Evolutionary conservation across 331 rosid genomes (phyloP), one percentile per base, ranked within the genome.

Genomic region (Pyrus hybrid): DNA sequence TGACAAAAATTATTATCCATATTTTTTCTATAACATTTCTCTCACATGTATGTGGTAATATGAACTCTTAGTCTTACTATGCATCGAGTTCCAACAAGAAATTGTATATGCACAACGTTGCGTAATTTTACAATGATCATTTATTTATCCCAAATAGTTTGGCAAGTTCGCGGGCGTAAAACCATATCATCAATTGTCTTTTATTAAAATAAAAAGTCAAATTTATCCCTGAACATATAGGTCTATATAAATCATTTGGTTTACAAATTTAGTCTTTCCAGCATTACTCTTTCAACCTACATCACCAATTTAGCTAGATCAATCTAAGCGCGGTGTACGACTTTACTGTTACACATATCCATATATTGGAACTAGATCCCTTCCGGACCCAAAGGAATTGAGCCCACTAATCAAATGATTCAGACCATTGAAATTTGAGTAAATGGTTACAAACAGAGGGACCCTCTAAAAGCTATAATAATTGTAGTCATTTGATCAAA

Each of bases 1-100:
- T 60, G 68, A 73, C 68, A 73, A 62, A 35, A 66, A n/a, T 65
- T 18, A 60, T 23, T 73, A 58, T 33, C 54, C 47, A 51, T 70
- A 11, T 8, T 29, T 16, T 35, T 33, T 8, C 9, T 63, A 30
- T 66, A 32, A 16, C 51, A 66, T 66, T 66, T 13, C 18, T 66
- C 51, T n/a, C 47, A 30, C 66, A 61, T 11, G 32, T 49, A 49
- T 6, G 9, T 49, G 56, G 13, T 37, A 37, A 37, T 37, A 37
- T 37, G 45, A 49, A 49, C 20, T 49, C n/a, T 49, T 4, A 49
- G 1, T 16, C 1, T 17, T 49, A 49, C 1, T 17, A 49, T 49
- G 56, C 8, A 17, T 49, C 1, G 56, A 6, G n/a, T 49, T 49
- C 56, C n/a, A 49, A 6, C n/a, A 6, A 49, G 8, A 49, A 16